Percentiles rank a stretch among this genome's conserved stretches.
These are phyloP conservation scores for Astrocystis sublimbata DNA, from an alignment of 495 filamentous ascomycete species.

Conservation along the genomic window DNA sequence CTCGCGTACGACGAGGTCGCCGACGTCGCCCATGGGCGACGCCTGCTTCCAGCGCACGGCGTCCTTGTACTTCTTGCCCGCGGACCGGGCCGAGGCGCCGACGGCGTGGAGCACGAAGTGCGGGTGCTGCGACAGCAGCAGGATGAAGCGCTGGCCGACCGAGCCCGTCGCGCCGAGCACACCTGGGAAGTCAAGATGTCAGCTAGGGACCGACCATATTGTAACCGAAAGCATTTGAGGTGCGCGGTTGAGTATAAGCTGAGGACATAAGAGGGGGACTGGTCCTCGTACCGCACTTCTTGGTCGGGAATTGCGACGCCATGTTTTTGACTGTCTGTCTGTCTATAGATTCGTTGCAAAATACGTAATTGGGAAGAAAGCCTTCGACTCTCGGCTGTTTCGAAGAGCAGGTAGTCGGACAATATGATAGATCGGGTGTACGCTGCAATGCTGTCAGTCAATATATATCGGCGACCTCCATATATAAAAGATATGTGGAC, in stretches of 20 bases:
- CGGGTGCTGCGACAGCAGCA: conserved; percentile 77
- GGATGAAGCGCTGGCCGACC: conserved; percentile 83
- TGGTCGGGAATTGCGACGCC: conserved; percentile 50
- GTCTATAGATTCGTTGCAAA: too few relatives aligned
- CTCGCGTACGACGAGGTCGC: conserved; percentile 69
- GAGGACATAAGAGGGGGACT: too few relatives aligned
- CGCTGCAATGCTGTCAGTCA: too few relatives aligned
- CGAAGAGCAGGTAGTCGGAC: too few relatives aligned
- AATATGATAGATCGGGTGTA: too few relatives aligned
- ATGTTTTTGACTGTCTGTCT: conserved; percentile 14
- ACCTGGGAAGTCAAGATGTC: conserved; percentile 38
- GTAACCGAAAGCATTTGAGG: not conserved
- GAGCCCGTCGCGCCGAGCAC: conserved; percentile 76
- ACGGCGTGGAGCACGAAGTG: conserved; percentile 73
- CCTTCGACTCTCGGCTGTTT: not conserved
- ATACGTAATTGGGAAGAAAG: not conserved
- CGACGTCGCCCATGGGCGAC: conserved; percentile 67
- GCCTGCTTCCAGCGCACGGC: conserved; percentile 85
- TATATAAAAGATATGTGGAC: too few relatives aligned
- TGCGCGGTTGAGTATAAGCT: too few relatives aligned
- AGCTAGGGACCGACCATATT: too few relatives aligned
- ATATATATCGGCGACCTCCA: too few relatives aligned
- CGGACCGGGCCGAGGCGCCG: conserved; percentile 76
- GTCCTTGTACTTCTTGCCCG: conserved; percentile 80
- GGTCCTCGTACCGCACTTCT: conserved; percentile 51